Base-by-base conservation (phyloP, 106 monocot species). In the Acanthochlamys bracteata region DNA sequence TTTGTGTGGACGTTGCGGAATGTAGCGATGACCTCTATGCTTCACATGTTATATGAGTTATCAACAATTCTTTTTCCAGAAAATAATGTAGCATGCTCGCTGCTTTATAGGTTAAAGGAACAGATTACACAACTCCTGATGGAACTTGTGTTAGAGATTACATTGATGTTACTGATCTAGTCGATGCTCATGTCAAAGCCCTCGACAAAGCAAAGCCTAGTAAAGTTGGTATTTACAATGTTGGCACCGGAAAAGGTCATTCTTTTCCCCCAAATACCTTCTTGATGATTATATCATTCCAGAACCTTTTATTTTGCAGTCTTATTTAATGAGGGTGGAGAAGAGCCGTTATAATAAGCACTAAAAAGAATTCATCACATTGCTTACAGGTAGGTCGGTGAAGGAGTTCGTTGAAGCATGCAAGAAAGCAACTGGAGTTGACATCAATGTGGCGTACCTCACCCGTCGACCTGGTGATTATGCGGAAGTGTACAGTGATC, bases 371-470 rank as follows among this genome's bases (percentile, higher is more conserved):
- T 17, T 14, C 2, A 49, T 14, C 10, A 9, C 2, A 49, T 17
- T 60, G 57, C 15, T 13, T 60, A 24, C 66, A 66, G 66, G 66
- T 53, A 52, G 66, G 7, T 66, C 66, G 33, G 66, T 66, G 53
- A 66, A 54, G 25, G 66, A 66, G 66, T 66, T 66, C n/a, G 66
- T 66, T 14, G 52, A 66, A 66, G 66, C 66, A 66, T 66, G 66
- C 53, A 66, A 66, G 52, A 66, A 66, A 19, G 66, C 66, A 33
- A 66, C 66, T 3, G 66, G 66, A 2, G 66, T 66, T 26, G 52
- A 66, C n/a, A 66, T 66, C 7, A 66, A 66, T 27, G 66, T 66
- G 0, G 66, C 52, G 17, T 66, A 26, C 66, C 66, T 66, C 7
- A 25, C 2, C 22, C 66, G 66, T 20, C 66, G 66, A 24, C 66